A percentile compares a stretch with the other conserved stretches of the same genome.
Evolutionary conservation across 306 rosid genomes (phyloP).

Genomic region (Echinosophora koreensis): DNA sequence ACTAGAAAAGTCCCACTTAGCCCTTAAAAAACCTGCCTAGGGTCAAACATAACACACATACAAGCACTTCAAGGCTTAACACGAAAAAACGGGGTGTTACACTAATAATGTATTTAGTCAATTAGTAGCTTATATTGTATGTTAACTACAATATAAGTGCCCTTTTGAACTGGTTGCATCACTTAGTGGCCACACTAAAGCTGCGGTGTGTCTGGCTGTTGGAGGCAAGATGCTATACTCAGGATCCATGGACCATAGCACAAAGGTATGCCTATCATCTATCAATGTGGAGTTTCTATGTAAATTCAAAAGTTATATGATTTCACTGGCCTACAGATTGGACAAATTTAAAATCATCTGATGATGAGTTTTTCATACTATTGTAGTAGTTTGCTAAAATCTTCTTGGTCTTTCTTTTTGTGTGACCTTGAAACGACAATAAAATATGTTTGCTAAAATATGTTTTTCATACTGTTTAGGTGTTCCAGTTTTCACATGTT

Average conservation of each 20-base stretch:
- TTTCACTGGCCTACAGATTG: background rate
- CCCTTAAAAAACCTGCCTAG: too few species aligned
- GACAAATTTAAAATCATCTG: background rate
- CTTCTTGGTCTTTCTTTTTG: background rate
- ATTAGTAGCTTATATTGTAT: too few species aligned
- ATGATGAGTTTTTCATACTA: background rate
- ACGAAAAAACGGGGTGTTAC: too few species aligned
- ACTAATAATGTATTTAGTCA: too few species aligned
- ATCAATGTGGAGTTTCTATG: background rate
- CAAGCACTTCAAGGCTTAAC: too few species aligned
- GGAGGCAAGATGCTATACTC: constrained; percentile 51
- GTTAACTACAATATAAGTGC: too few species aligned
- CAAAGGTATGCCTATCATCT: constrained; percentile 41
- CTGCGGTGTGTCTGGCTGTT: constrained; percentile 43
- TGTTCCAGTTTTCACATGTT: background rate
- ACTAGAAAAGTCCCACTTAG: too few species aligned
- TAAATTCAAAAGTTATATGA: too few species aligned
- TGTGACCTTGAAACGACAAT: background rate
- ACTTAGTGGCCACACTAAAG: constrained; percentile 50
- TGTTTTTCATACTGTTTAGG: background rate
- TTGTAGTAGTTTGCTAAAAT: background rate
- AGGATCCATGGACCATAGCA: constrained; percentile 56
- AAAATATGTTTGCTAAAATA: background rate
- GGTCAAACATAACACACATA: too few species aligned
- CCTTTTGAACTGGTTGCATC: constrained; percentile 46